Base-by-base conservation (phyloP, 306 rosid genomes). In the Boehmeria nivea region DNA sequence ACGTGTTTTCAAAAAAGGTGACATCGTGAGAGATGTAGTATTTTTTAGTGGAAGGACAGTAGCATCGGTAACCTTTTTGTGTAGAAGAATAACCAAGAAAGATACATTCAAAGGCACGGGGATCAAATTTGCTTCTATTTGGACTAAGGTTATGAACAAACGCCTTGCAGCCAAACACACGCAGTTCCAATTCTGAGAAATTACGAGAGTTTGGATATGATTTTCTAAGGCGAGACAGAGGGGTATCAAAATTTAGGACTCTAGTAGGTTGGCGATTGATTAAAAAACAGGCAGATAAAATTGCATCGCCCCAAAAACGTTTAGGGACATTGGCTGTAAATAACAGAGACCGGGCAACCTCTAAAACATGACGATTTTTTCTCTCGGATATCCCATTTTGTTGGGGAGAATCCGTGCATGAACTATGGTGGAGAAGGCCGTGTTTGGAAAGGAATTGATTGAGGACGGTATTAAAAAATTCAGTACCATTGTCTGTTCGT, bases 21-120 rank as follows among this genome's bases (percentile, higher is more conserved):
- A 43, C 63, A 43, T 58, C 22, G n/a, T 1, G 9, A 13, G 14
- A 11, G 9, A n/a, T 12, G 12, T 14, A 58, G 13, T 14, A 17
- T 13, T 26, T 3, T 4, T 0, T 0, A 8, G 22, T 11, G 9
- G 5, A 12, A 23, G 21, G 52, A 15, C 12, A 42, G 43, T 42
- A 58, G 5, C 63, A 58, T 10, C 20, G 18, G 33, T 60, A 60
- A n/a, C 65, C 44, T 18, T 44, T 60, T 31, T 44, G 65, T 6
- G 10, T 44, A 3, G 1, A 12, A 7, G 65, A 44, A 19, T 45
- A 60, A 8, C 54, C 54, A 39, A 44, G 25, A 12, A 46, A 18
- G 28, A 44, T 14, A 26, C 16, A 44, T 7, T 43, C 25, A 43
- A 7, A 11, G 12, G 65, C 21, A 3, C 6, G 36, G 9, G 53